These are phyloP conservation scores for Globisporangium okanoganense DNA, from an alignment of 352 stramenopile species.

Conservation along the genomic window DNA sequence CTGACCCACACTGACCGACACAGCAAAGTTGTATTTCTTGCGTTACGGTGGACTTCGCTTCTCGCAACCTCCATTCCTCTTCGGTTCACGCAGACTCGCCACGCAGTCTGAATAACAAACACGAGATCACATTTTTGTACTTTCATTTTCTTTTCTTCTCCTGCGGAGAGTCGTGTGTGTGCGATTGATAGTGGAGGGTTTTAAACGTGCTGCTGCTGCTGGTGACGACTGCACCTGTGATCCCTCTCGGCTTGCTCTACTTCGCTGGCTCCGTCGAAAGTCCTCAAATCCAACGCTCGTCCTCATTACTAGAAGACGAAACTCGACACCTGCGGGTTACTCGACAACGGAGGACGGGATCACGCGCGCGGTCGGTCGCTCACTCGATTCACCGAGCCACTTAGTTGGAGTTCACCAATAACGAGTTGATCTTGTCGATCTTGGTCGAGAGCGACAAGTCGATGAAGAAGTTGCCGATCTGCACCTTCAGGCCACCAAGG, in stretches of 20 bases:
- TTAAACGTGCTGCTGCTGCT: background rate
- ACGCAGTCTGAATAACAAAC: background rate
- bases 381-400: background rate
- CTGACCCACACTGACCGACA: too few species aligned
- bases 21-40: too few species aligned
- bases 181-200: background rate
- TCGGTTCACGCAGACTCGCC: background rate
- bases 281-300: background rate
- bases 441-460: slow-evolving; percentile 94
- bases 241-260: background rate
- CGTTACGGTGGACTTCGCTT: too few species aligned
- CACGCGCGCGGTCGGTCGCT: background rate
- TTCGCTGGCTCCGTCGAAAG: background rate
- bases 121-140: slow-evolving; percentile 5
- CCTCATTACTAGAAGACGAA: background rate
- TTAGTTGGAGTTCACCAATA: slow-evolving; percentile 69
- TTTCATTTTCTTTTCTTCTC: slow-evolving; percentile 9
- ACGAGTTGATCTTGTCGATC: slow-evolving; percentile 94
- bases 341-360: slow-evolving; percentile 1
- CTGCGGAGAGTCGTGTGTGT: slow-evolving; percentile 1
- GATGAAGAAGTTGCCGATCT: slow-evolving; percentile 98
- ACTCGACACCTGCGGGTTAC: slow-evolving; percentile 1
- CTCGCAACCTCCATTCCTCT: background rate
- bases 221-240: background rate
- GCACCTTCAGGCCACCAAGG: slow-evolving; percentile 95